Percentiles rank a stretch among this genome's conserved stretches.
These are phyloP conservation scores for Oenanthe javanica DNA, from an alignment of 140 eudicot genomes.

Conservation along the genomic window DNA sequence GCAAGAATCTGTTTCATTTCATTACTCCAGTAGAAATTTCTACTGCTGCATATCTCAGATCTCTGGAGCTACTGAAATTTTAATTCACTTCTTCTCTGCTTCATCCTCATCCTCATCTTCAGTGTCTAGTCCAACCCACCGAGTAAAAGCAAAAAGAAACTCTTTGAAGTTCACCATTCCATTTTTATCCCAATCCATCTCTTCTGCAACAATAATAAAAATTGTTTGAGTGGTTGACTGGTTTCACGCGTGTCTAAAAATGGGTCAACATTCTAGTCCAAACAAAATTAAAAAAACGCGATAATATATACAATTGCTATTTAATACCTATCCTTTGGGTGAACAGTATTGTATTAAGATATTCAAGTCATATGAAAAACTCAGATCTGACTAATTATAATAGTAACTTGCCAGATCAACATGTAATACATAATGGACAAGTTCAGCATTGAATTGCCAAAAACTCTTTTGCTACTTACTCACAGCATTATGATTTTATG, in stretches of 20 bases:
- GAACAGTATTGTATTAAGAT: neutral
- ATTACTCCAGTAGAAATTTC: neutral
- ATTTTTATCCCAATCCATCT: conserved; percentile 95
- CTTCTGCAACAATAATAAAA: conserved; percentile 47
- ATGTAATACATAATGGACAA: neutral
- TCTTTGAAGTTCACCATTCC: conserved; percentile 94
- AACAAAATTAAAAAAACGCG: neutral
- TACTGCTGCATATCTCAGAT: neutral
- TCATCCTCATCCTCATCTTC: conserved; percentile 55
- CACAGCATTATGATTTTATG: neutral
- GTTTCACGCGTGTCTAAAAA: neutral
- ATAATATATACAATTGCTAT: neutral
- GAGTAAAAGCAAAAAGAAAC: conserved; percentile 78
- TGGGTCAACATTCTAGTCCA: neutral
- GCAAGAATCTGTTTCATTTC: neutral
- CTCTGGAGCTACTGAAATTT: neutral
- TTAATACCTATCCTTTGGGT: neutral
- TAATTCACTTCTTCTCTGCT: conserved; percentile 9
- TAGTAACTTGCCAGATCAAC: neutral
- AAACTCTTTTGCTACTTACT: neutral
- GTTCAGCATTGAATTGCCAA: neutral
- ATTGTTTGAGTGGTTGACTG: conserved; percentile 3
- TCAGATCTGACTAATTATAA: too few relatives aligned
- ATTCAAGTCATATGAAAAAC: neutral
- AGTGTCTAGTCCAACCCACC: conserved; percentile 88